phyloP scores from a whole-genome alignment of 208 protist genomes.

The Leptomonas seymouri region DNA sequence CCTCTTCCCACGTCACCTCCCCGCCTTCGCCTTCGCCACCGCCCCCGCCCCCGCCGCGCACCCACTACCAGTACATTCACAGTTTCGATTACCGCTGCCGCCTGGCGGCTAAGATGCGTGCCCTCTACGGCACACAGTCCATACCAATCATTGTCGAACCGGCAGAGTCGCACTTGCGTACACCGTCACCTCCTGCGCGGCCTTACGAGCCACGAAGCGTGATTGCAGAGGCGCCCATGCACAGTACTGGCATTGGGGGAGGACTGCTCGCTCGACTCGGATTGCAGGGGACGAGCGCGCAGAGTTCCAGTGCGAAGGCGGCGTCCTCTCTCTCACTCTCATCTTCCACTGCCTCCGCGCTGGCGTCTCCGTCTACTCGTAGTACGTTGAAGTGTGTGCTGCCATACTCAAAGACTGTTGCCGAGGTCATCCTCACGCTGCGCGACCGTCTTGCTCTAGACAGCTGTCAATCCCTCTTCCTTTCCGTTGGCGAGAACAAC shows the following conservation, averaged over 20 bases:
- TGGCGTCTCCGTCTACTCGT: constrained; percentile 20
- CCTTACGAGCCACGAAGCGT: background rate
- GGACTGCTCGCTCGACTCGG: background rate
- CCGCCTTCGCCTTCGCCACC: background rate
- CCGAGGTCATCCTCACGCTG: constrained; percentile 91
- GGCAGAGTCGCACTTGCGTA: constrained; percentile 30
- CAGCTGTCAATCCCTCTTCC: constrained; percentile 90
- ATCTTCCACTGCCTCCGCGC: background rate
- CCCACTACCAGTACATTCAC: constrained; percentile 49
- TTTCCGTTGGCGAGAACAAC: constrained; percentile 84
- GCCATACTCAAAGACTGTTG: constrained; percentile 70
- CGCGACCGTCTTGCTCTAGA: constrained; percentile 87
- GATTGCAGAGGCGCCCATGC: background rate
- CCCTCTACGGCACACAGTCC: constrained; percentile 55
- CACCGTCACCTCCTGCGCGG: background rate
- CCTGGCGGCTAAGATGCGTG: constrained; percentile 35
- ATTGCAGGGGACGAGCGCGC: background rate
- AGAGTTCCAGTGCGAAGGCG: background rate
- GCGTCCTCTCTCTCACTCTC: background rate
- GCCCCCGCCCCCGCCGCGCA: constrained; percentile 23
- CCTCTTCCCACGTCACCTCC: background rate
- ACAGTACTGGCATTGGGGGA: background rate
- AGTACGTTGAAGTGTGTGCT: constrained; percentile 59
- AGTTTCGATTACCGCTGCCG: constrained; percentile 51
- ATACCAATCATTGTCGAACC: constrained; percentile 94